Evolutionary conservation across 495 filamentous ascomycete species (phyloP), one percentile per base, ranked within the genome.

Genomic region (Chaetomium tenue): DNA sequence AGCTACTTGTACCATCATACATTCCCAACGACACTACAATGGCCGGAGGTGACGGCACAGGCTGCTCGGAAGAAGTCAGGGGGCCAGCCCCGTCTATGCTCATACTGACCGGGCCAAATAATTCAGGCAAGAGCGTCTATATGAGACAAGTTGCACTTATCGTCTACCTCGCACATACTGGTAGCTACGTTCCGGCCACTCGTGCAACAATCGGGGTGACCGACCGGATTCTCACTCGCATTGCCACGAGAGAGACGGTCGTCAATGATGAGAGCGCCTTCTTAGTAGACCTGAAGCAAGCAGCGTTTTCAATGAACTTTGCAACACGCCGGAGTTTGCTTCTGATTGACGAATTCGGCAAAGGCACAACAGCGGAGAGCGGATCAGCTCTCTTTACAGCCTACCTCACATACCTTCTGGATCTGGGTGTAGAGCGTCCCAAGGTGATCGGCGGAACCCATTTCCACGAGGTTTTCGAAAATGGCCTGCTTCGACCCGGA

Each of bases 61-160:
- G 51, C 5, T 66, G 59, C n/a, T 28, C 58, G 2, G 61, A 68
- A 5, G 54, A 58, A 13, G 52, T 63, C 3, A 16, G 26, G 39
- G 26, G 20, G 13, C 58, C 70, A 22, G 54, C 65, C 16, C 88
- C 91, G 6, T 92, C 87, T 63, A 91, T 93, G 82, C 71, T 97
- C 3, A 75, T 98, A 8, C 71, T 98, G 69, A 98, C 94, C 0
- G 94, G 94, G 1, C 93, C 94, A 42, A 98, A 98, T 68, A 96
- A 91, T 76, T 97, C 94, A 0, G 95, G 94, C 9, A 98, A 98
- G 72, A 96, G 91, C 70, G 85, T 98, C 33, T 97, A 97, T 75
- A 87, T 98, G 76, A 98, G 95, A 74, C 94, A 97, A 72, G 86
- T 92, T 59, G 95, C 94, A n/a, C 74, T 97, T 50, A 95, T 97